Base-by-base conservation (phyloP, 139 green algal genomes). In the Tetradesmus lagerheimii region DNA sequence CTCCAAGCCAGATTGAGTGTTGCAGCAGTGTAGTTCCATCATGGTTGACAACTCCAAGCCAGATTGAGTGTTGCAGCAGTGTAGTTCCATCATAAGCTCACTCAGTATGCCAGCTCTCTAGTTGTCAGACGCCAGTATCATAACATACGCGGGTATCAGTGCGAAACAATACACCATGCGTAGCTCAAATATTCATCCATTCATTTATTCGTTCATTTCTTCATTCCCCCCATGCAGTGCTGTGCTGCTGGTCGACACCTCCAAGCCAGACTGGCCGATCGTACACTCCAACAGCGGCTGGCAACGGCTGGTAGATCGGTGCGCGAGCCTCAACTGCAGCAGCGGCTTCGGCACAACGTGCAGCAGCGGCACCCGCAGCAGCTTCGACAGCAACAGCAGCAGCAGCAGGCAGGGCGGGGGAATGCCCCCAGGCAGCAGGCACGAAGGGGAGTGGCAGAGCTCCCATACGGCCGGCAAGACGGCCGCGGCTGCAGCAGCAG, bases 231-330 rank as follows among this genome's bases (percentile, higher is more conserved):
- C 71, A 29, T 53, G 25, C 78, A 84, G 83, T 66, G 62, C 83
- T 4, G 83, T 88, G 50, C 38, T 88, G 27, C 27, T 88, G 2
- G 64, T 88, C 0, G 83, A 88, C 71, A 88, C 83, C 2, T 64
- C 83, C 29, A 80, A 62, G 16, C 38, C 62, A 15, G 38, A 64
- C 35, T 88, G 83, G 83, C 38, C 64, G 4, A 41, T 88, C 0
- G 16, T 80, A 11, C 64, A 88, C n/a, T 64, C 83, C 38, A 88
- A 88, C 64, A 88, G 83, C 64, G 83, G 83, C 25, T 88, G 83
- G 83, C 47, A 80, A n/a, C 83, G 83, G 12, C 62, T 88, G 38
- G 3, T 62, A 1, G 29, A 80, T n/a, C 83, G 80, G 38, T 80
- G 75, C 9, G 15, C 16, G 15, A 25, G 75, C 75, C 31, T 29